Evolutionary conservation across 441 rosid species (phyloP).

Genomic region (Capsella rubella): DNA sequence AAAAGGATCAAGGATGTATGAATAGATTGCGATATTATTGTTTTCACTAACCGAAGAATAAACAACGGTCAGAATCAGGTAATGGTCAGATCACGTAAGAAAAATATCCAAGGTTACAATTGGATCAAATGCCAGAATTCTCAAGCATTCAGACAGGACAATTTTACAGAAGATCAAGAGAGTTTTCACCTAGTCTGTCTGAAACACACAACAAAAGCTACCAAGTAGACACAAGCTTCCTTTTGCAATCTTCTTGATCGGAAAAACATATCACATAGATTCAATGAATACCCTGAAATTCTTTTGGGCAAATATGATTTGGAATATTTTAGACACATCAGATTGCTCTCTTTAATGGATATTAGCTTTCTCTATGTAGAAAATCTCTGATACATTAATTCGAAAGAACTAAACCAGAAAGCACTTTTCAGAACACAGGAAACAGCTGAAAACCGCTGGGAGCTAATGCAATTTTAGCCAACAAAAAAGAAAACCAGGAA

Average conservation of each 20-base stretch:
- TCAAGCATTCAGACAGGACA: background rate
- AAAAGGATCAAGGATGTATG: conserved; percentile 15
- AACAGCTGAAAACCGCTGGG: background rate
- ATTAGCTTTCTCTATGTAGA: background rate
- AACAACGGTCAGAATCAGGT: background rate
- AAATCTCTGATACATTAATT: background rate
- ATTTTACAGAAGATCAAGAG: background rate
- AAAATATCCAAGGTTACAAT: background rate
- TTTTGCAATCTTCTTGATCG: conserved; percentile 15
- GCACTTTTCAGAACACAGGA: background rate
- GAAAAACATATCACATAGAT: conserved; percentile 12
- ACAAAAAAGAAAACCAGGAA: background rate
- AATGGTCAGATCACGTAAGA: conserved; percentile 10
- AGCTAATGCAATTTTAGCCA: background rate
- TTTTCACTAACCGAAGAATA: background rate
- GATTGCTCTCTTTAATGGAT: background rate
- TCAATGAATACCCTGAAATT: background rate
- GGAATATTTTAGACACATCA: background rate
- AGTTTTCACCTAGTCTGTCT: background rate
- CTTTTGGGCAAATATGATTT: background rate
- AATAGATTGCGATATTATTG: background rate
- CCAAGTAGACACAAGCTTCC: conserved; percentile 10
- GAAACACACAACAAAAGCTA: conserved; percentile 20
- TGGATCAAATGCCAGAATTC: conserved; percentile 11
- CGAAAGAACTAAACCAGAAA: background rate